Evolutionary conservation across 768 basidiomycete species (phyloP), one percentile per base, ranked within the genome.

Genomic region (Porphyrellus cyaneotinctus): DNA sequence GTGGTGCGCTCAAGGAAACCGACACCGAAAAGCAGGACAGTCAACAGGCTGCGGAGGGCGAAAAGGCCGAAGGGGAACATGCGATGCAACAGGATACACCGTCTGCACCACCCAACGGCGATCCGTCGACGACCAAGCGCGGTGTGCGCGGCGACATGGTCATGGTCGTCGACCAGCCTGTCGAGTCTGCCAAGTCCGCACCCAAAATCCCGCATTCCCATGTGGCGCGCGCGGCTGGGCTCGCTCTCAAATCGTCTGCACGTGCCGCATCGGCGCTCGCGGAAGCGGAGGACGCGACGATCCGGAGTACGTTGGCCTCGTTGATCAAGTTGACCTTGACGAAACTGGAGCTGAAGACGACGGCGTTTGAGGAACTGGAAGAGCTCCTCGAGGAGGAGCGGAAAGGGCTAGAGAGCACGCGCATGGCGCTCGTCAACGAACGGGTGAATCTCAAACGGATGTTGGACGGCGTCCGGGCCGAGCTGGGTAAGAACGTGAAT

Each of bases 311-410:
- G 2, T 83, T 98, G 43, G 83, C 91, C 3, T 81, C 84, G 33
- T 78, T 99, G 53, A 89, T 99, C 72, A 87, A 91, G 70, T 77
- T 90, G 50, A 91, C 79, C 53, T 77, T 81, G 61, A 91, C 79
- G 43, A 98, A 98, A 70, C 83, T 98, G 33, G 95, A 97, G 64
- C 75, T 95, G 49, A 98, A 99, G 78, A 90, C 94, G 84, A 72
- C 81, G 2, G 91, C 95, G 68, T 97, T 98, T 63, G 97, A 97
- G 67, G 87, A 91, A 68, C 75, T 99, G 52, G 97, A 99, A 67
- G 87, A 89, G 43, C 74, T 93, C 10, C 74, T 99, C 47, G 97
- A 98, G 67, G 87, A 91, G 47, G 97, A 99, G 70, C 80, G 93
- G 51, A 80, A 87, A 56, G 76, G 82, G 32, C 71, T 99, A 39